Evolutionary conservation across 1,139 yeast genomes (phyloP).

Genomic region (Kurtzmaniella quercitrusa): DNA sequence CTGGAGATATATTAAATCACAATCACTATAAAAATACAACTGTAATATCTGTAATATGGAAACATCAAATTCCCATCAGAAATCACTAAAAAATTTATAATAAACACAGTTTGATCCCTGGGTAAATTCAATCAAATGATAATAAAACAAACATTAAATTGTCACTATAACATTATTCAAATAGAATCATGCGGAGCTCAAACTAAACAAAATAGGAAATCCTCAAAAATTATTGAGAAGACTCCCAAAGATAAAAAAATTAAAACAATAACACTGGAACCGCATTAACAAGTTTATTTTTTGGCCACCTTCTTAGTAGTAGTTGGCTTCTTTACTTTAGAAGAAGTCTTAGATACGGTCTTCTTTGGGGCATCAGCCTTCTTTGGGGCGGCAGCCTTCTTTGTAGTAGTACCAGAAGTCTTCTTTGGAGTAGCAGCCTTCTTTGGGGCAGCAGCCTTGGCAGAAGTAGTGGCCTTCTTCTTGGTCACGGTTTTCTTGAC

Average conservation of each 20-base stretch:
- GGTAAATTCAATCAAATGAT: neutral
- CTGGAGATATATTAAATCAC: neutral
- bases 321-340: constrained; percentile 1
- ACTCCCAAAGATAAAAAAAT: neutral
- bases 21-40: constrained; percentile 3
- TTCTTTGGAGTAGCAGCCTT: too few relatives aligned
- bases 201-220: neutral
- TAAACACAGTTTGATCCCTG: constrained; percentile 1
- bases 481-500: constrained; percentile 11
- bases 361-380: too few relatives aligned
- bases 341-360: constrained; percentile 7
- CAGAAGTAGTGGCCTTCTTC: constrained; percentile 17
- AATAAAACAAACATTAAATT: neutral
- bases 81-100: neutral
- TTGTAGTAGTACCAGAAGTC: constrained; percentile 18
- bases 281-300: constrained; percentile 10
- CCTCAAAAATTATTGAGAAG: neutral
- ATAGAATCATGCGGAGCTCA: neutral
- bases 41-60: neutral
- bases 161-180: neutral
- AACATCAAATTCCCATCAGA: neutral
- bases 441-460: constrained; percentile 16
- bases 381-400: constrained; percentile 15
- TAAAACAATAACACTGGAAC: neutral
- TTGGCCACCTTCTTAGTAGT: constrained; percentile 15